Evolutionary conservation across 176 grass and related monocot species (phyloP).

Genomic region (Oryza punctata): DNA sequence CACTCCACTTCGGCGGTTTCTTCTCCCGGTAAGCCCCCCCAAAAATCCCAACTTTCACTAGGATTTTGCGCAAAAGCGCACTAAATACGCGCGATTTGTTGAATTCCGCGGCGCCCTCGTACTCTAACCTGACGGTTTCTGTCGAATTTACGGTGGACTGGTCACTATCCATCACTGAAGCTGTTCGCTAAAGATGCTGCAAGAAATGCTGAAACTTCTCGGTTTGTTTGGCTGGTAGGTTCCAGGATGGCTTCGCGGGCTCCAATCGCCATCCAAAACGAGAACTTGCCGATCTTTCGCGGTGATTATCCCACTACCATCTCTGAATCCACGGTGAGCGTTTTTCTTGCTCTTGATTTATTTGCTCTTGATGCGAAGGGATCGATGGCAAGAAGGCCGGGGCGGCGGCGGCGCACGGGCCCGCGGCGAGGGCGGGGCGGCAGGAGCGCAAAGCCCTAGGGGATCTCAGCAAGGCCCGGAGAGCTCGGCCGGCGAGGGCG

Average conservation of each 20-base stretch:
- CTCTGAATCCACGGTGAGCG: not conserved
- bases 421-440: slow-evolving; percentile 2
- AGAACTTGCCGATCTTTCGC: slow-evolving; percentile 28
- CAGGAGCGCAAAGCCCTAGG: slow-evolving; percentile 20
- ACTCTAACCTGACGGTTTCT: not conserved
- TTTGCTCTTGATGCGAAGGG: slow-evolving; percentile 6
- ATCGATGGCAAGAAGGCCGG: slow-evolving; percentile 37
- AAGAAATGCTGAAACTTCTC: not conserved
- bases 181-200: not conserved
- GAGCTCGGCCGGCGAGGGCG: not conserved
- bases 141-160: not conserved
- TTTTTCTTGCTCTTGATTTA: not conserved
- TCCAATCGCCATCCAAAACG: slow-evolving; percentile 24
- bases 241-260: not conserved
- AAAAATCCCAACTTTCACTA: not conserved
- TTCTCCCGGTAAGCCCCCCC: not conserved
- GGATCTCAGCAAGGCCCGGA: not conserved
- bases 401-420: not conserved
- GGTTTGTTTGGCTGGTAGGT: not conserved
- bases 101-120: not conserved
- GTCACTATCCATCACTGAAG: not conserved
- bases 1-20: not conserved
- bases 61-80: not conserved
- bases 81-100: not conserved
- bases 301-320: not conserved